Conservation (phyloP, 805 yeast species). For the Wickerhamiella kazuoi region DNA sequence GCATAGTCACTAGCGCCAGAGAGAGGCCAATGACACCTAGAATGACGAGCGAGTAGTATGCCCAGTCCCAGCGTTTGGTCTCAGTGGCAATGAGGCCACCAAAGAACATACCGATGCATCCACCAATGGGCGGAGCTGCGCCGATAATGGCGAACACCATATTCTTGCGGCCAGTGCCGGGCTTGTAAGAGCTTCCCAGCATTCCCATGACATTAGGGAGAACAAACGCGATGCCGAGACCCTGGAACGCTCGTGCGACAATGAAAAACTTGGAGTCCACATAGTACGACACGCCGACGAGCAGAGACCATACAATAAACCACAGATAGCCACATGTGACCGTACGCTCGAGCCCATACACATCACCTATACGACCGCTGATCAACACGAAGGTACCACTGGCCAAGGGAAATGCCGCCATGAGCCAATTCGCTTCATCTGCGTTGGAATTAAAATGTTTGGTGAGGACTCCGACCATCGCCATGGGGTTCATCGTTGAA, state of each 20-base stretch:
- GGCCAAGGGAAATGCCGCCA: slow-evolving; percentile 53
- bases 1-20: slow-evolving; percentile 5
- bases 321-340: slow-evolving; percentile 39
- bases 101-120: slow-evolving; percentile 36
- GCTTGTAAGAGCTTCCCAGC: slow-evolving; percentile 22
- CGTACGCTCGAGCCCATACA: slow-evolving; percentile 43
- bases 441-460: slow-evolving; percentile 16
- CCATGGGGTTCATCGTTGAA: slow-evolving; percentile 20
- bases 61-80: slow-evolving; percentile 13
- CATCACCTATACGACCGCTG: slow-evolving; percentile 56
- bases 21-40: slow-evolving; percentile 7
- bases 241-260: slow-evolving; percentile 41
- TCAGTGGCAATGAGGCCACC: slow-evolving; percentile 12
- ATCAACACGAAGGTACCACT: slow-evolving; percentile 56
- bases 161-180: slow-evolving; percentile 25
- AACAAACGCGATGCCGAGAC: slow-evolving; percentile 42
- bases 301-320: slow-evolving; percentile 38
- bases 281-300: slow-evolving; percentile 42
- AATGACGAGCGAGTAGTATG: slow-evolving; percentile 30
- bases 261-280: slow-evolving; percentile 19
- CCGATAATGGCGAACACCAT: slow-evolving; percentile 41
- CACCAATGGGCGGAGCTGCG: slow-evolving; percentile 47
- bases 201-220: slow-evolving; percentile 47
- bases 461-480: slow-evolving; percentile 19
- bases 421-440: slow-evolving; percentile 36